phyloP scores from a whole-genome alignment of 2,329 filamentous ascomycete species.

The Dothiorella sarmentorum region DNA sequence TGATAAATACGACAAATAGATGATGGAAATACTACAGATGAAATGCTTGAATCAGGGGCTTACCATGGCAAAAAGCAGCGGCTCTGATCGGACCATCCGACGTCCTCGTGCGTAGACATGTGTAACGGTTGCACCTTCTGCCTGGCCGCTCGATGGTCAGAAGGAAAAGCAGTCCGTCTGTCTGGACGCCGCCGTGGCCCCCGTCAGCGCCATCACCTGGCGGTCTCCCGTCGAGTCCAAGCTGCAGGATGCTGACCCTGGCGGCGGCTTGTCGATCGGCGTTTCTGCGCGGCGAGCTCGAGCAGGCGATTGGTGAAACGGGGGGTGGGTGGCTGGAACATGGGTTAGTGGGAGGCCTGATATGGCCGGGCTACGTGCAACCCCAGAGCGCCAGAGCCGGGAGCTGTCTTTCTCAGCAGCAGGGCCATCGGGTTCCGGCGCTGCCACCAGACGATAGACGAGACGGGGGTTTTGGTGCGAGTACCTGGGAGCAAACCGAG shows the following conservation, averaged over 20 bases:
- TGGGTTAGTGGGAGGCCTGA: conserved; percentile 19
- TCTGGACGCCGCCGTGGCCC: background rate
- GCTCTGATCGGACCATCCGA: conserved; percentile 8
- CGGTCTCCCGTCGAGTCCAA: conserved; percentile 15
- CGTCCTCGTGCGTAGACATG: background rate
- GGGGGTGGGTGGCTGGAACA: conserved; percentile 18
- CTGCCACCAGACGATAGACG: background rate
- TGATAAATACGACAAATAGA: conserved; percentile 16
- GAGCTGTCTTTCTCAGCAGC: background rate
- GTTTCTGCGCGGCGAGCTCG: conserved; percentile 19
- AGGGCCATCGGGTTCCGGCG: conserved; percentile 7
- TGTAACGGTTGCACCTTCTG: conserved; percentile 11
- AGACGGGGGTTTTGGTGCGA: conserved; percentile 1
- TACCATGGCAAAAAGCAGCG: background rate
- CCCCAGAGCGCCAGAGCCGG: conserved; percentile 8
- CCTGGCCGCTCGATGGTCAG: conserved; percentile 8
- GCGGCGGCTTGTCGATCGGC: conserved; percentile 17
- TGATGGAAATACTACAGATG: conserved; percentile 14
- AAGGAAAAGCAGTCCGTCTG: background rate
- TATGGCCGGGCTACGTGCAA: conserved; percentile 17
- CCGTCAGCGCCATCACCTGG: conserved; percentile 3
- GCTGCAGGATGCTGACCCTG: conserved; percentile 14
- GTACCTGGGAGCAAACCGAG: background rate
- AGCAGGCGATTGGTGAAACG: conserved; percentile 19
- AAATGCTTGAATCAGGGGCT: conserved; percentile 16